These are phyloP conservation scores for Tolypocladium tropicale DNA, from an alignment of 2,329 filamentous ascomycete genomes.

Conservation along the genomic window DNA sequence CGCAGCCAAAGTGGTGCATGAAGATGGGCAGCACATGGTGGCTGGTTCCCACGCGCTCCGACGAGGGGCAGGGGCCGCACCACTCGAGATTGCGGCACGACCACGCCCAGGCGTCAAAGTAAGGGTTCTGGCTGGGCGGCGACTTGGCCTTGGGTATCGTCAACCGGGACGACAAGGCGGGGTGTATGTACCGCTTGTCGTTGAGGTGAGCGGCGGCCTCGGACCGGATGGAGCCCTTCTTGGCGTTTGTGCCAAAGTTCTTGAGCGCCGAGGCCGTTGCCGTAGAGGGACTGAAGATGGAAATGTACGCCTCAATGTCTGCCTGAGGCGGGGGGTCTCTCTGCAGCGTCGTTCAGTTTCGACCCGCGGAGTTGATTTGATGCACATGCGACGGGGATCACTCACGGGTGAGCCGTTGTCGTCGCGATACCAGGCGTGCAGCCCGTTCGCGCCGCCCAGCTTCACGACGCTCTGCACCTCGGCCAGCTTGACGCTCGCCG, in stretches of 20 bases:
- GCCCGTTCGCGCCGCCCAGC: slow-evolving; percentile 31
- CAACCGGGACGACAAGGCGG: slow-evolving; percentile 24
- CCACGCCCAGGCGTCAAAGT: slow-evolving; percentile 58
- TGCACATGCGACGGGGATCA: neutral
- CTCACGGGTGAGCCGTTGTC: slow-evolving; percentile 23
- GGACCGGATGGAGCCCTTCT: slow-evolving; percentile 48
- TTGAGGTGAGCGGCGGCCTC: slow-evolving; percentile 46
- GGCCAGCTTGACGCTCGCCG: slow-evolving; percentile 35
- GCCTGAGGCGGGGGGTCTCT: slow-evolving; percentile 37
- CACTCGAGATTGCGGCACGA: slow-evolving; percentile 54
- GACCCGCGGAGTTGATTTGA: neutral
- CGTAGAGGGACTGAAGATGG: slow-evolving; percentile 53
- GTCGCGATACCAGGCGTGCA: slow-evolving; percentile 39
- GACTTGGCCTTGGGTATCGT: slow-evolving; percentile 37
- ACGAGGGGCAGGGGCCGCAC: slow-evolving; percentile 46
- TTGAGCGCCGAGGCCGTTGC: slow-evolving; percentile 51
- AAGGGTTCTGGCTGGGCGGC: slow-evolving; percentile 46
- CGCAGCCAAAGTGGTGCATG: slow-evolving; percentile 73
- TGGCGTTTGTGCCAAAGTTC: slow-evolving; percentile 53
- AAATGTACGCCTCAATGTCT: slow-evolving; percentile 57
- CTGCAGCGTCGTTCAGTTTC: slow-evolving; percentile 12
- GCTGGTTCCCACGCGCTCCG: slow-evolving; percentile 40
- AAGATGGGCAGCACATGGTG: slow-evolving; percentile 64
- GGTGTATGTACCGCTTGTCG: slow-evolving; percentile 40
- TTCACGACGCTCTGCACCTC: slow-evolving; percentile 37